Evolutionary conservation across 2,329 filamentous ascomycete species (phyloP).

Genomic region (Orbilia ellipsospora): DNA sequence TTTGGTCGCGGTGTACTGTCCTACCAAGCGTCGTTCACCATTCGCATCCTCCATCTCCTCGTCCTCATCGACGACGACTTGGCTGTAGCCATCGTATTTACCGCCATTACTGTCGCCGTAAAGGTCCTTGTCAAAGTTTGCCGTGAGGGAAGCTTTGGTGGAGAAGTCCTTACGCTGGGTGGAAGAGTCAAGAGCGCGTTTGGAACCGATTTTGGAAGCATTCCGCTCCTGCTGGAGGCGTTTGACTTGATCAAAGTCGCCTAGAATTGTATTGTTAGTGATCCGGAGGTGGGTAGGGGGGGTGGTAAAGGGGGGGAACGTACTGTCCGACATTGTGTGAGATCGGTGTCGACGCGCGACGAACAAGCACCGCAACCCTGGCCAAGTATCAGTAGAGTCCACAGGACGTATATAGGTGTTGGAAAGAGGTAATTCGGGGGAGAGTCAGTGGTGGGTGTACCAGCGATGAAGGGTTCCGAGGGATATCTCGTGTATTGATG

Average conservation of each 20-base stretch:
- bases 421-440: not conserved
- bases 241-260: constrained; percentile 87
- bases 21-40: constrained; percentile 79
- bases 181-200: constrained; percentile 80
- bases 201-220: constrained; percentile 75
- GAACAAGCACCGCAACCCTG: constrained; percentile 34
- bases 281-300: not conserved
- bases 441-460: constrained; percentile 32
- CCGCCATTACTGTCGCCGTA: constrained; percentile 81
- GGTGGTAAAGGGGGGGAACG: constrained; percentile 5
- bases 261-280: constrained; percentile 61
- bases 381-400: constrained; percentile 35
- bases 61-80: constrained; percentile 84
- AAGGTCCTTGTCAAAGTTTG: constrained; percentile 85
- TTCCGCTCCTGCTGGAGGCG: constrained; percentile 94
- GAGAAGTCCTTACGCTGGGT: constrained; percentile 84
- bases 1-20: constrained; percentile 93
- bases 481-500: constrained; percentile 25
- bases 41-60: constrained; percentile 80
- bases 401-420: not conserved
- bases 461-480: constrained; percentile 25
- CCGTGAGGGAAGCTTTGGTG: constrained; percentile 90
- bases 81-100: constrained; percentile 89
- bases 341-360: constrained; percentile 35
- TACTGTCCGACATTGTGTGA: constrained; percentile 49